phyloP scores from a whole-genome alignment of 805 yeast genomes.

The Diddensiella caesifluorescens region DNA sequence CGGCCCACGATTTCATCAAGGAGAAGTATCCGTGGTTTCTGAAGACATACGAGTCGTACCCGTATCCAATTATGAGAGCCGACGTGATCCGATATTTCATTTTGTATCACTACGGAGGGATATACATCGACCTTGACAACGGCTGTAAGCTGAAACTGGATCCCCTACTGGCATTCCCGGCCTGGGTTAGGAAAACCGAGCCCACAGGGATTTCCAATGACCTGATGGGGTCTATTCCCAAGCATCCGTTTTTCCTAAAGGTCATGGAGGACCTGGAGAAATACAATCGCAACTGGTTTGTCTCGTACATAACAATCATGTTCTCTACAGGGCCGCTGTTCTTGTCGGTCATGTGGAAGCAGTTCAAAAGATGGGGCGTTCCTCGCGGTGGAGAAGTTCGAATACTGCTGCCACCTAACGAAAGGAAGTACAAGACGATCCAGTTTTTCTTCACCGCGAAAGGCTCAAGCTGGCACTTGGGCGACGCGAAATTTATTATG shows the following conservation, averaged over 20 bases:
- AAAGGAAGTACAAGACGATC: conserved; percentile 50
- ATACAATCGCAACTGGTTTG: conserved; percentile 69
- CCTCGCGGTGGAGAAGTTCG: conserved; percentile 63
- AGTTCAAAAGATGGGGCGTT: conserved; percentile 69
- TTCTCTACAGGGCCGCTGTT: conserved; percentile 89
- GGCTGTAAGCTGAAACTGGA: conserved; percentile 77
- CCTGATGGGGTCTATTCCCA: conserved; percentile 84
- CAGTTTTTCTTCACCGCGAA: conserved; percentile 60
- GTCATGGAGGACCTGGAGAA: conserved; percentile 58
- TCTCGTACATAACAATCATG: conserved; percentile 90
- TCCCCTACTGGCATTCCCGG: conserved; percentile 74
- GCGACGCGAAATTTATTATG: conserved; percentile 77
- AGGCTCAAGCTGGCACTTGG: conserved; percentile 91
- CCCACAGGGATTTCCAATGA: conserved; percentile 93
- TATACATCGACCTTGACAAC: conserved; percentile 86
- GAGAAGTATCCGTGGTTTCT: conserved; percentile 85
- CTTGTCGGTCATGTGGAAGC: conserved; percentile 80
- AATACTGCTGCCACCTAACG: conserved; percentile 55
- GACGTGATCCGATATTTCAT: conserved; percentile 88
- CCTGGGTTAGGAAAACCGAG: conserved; percentile 77
- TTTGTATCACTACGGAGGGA: conserved; percentile 77
- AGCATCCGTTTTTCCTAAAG: conserved; percentile 77
- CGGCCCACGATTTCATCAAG: conserved; percentile 70
- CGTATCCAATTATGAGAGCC: conserved; percentile 80
- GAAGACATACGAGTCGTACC: conserved; percentile 68